phyloP scores from a whole-genome alignment of 2,329 filamentous ascomycete genomes.

The Colletotrichum agaves region DNA sequence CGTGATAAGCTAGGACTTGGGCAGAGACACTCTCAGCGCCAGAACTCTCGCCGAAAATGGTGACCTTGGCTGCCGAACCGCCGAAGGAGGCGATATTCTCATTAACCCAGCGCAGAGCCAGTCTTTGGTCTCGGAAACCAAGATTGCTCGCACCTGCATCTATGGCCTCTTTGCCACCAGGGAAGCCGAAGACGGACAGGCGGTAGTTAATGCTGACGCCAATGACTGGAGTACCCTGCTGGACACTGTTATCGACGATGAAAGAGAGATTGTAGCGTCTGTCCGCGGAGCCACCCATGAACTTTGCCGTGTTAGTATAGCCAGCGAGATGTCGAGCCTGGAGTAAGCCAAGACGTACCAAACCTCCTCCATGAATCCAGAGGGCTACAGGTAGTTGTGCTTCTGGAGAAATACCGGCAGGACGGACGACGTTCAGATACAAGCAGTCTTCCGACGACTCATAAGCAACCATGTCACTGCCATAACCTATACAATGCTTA shows the following conservation, averaged over 20 bases:
- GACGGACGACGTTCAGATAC: conserved; percentile 70
- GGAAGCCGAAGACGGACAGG: conserved; percentile 58
- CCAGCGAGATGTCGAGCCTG: not conserved
- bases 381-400: conserved; percentile 63
- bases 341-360: conserved; percentile 29
- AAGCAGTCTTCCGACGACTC: conserved; percentile 65
- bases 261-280: conserved; percentile 70
- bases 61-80: conserved; percentile 57
- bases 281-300: conserved; percentile 50
- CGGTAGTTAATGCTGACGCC: conserved; percentile 62
- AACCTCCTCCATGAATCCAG: conserved; percentile 64
- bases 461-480: conserved; percentile 43
- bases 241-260: conserved; percentile 60
- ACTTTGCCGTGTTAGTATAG: conserved; percentile 16
- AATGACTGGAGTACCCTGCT: conserved; percentile 59
- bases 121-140: conserved; percentile 59
- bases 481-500: conserved; percentile 62
- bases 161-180: conserved; percentile 53
- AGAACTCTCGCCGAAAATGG: conserved; percentile 62
- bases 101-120: conserved; percentile 59
- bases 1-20: conserved; percentile 60
- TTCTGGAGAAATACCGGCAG: conserved; percentile 53
- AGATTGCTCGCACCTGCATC: conserved; percentile 58
- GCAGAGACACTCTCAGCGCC: conserved; percentile 58
- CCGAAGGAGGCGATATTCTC: conserved; percentile 59